Base-by-base conservation (phyloP, 2,329 filamentous ascomycete species). In the Akanthomyces dipterigenus region DNA sequence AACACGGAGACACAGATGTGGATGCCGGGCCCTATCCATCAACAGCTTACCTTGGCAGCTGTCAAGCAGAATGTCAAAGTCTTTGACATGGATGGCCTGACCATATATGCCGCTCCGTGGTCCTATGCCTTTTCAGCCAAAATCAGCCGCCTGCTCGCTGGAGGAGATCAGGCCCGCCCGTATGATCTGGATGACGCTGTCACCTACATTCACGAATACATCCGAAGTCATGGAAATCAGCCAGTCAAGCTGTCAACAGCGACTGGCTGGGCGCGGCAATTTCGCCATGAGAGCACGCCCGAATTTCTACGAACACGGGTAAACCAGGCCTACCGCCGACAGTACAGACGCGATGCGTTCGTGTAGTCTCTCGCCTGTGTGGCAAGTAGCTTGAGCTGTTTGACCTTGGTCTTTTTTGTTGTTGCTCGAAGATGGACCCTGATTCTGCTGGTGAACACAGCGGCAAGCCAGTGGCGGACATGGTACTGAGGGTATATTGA, bases 1-100 rank as follows among this genome's bases (percentile, higher is more conserved):
- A 67, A 64, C 60, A 68, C 63, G 55, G 67, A 67, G 0, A 68
- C 66, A 53, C 65, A 66, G 42, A 58, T 68, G 26, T 65, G 67
- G 24, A 56, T 66, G 57, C 54, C 64, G 8, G 51, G n/a, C 1
- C 42, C 42, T 7, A 22, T 45, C n/a, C 42, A 20, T 22, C 42
- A 53, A 34, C 43, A 62, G 49, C 55, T 65, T 5, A 66, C 63
- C 66, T 31, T 40, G 65, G 64, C 63, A 8, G 66, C 65, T 6
- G 49, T 59, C 20, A 40, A 24, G 20, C 66, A 68, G 24, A 60
- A 63, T 8, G 61, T 62, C 31, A 22, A 68, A 31, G 43, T 68
- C 26, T 68, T 68, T 49, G 63, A 68, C 50, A 59, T 59, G 5
- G 63, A 64, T 9, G 66, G 66, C 0, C 26, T 68, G 5, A 65